A percentile compares a stretch with the other conserved stretches of the same genome.
These are phyloP conservation scores for Tetracladium setigerum DNA, from an alignment of 495 filamentous ascomycete genomes.

Conservation along the genomic window DNA sequence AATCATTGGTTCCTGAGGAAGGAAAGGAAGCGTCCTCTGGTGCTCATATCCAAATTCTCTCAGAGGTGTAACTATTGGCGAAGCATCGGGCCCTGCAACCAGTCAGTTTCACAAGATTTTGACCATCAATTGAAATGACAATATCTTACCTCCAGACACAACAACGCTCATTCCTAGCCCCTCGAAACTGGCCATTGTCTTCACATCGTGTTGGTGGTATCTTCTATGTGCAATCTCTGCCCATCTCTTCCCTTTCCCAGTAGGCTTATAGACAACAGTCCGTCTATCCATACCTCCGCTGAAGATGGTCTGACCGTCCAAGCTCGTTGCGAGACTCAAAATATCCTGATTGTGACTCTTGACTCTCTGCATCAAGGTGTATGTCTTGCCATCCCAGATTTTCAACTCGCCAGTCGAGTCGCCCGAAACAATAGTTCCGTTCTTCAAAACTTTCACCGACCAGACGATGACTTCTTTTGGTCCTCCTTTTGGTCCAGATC, in stretches of 20 bases:
- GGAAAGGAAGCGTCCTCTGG: constrained; percentile 65
- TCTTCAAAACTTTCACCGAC: constrained; percentile 78
- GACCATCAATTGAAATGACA: neutral
- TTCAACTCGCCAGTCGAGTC: constrained; percentile 89
- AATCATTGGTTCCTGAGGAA: constrained; percentile 70
- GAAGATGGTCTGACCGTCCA: constrained; percentile 76
- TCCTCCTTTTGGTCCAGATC: constrained; percentile 63
- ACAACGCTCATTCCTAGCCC: constrained; percentile 74
- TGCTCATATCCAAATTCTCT: constrained; percentile 73
- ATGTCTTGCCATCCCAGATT: constrained; percentile 90
- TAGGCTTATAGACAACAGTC: constrained; percentile 70
- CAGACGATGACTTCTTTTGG: constrained; percentile 85
- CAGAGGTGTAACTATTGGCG: constrained; percentile 72
- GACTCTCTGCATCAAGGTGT: constrained; percentile 76
- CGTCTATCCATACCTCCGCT: constrained; percentile 87
- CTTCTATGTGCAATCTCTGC: constrained; percentile 72
- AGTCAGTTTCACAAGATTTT: constrained; percentile 4
- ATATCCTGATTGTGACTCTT: constrained; percentile 85
- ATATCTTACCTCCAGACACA: constrained; percentile 76
- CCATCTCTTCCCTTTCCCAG: constrained; percentile 63
- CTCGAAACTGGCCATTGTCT: constrained; percentile 88
- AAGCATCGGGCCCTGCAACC: constrained; percentile 68
- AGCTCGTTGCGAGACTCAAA: constrained; percentile 70
- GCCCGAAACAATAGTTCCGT: constrained; percentile 87
- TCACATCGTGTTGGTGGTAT: constrained; percentile 89